Evolutionary conservation across 108 stramenopile genomes (phyloP), one percentile per base, ranked within the genome.

Genomic region (Skeletonema grethae): DNA sequence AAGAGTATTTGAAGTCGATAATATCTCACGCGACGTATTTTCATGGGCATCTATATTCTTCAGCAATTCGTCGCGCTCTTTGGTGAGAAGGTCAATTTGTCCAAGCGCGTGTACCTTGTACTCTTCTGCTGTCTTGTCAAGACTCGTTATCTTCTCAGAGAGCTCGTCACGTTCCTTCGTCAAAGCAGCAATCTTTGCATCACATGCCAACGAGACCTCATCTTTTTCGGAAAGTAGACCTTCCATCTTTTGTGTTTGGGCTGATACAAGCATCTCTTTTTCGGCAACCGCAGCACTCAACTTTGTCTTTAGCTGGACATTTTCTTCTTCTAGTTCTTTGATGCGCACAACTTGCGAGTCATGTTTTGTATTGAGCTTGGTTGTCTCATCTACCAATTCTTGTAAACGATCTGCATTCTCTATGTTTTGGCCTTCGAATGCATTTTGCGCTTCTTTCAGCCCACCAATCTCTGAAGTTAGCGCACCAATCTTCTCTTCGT

Each of bases 391-490:
- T 53, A 7, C 50, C 22, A 53, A 53, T 53, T 53, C 50, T 24
- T 7, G 15, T 7, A 53, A 24, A 9, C 50, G 50, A 53, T n/a
- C 50, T 24, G 9, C 50, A 22, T 22, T 22, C 50, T 24, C 50
- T 53, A 8, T n/a, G 22, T 24, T 22, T 53, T 53, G 7, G 50
- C 18, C 18, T 0, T 53, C 7, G 7, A 53, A 8, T 53, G 7
- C 22, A 24, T 7, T 22, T 8, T 53, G 22, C 22, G 50, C 50
- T 22, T 63, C 22, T 8, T 38, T 63, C 1, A 25, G 62, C 16
- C 59, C 38, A 57, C 65, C 63, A 20, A 70, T 57, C 69, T 70
- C 69, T 59, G 56, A 25, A 36, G 25, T 57, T 6, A 70, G 69
- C 8, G 57, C 59, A 32, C 11, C 12, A n/a, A 77, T 64, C 38